Conservation (phyloP, 768 basidiomycete genomes). For the Lactifluus pinguis region DNA sequence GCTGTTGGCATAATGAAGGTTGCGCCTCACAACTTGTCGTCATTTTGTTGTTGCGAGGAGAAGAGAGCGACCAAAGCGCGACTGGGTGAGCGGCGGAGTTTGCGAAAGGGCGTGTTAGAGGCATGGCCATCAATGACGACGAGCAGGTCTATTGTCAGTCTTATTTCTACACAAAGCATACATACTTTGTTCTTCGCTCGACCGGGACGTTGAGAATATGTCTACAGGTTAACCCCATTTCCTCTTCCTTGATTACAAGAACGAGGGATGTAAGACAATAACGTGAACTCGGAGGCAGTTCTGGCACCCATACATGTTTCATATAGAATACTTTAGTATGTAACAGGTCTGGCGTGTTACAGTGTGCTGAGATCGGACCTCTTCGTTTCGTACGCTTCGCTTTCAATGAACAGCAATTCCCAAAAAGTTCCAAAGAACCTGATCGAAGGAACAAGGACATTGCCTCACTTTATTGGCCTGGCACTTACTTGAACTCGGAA, state of each 20-base stretch:
- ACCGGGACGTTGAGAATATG: neutral
- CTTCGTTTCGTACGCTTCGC: neutral
- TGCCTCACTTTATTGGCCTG: neutral
- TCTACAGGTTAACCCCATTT: constrained; percentile 1
- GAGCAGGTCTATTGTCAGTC: neutral
- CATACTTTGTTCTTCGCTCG: constrained; percentile 9
- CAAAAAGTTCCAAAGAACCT: neutral
- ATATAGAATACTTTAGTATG: too few relatives aligned
- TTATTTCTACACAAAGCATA: neutral
- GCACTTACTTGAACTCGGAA: neutral
- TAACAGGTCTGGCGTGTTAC: neutral
- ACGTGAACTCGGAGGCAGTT: neutral
- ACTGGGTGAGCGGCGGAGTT: neutral
- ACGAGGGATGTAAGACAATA: neutral
- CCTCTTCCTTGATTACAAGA: neutral
- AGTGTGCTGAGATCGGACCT: neutral
- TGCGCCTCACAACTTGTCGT: neutral
- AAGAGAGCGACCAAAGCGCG: neutral
- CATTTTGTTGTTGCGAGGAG: neutral
- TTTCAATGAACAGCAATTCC: neutral
- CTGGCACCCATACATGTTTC: neutral
- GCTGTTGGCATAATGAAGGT: constrained; percentile 23
- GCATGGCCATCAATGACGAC: neutral
- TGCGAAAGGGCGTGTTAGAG: neutral
- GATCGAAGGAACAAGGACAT: neutral